phyloP scores from a whole-genome alignment of 495 filamentous ascomycete genomes.

The Penicillium nucicola region DNA sequence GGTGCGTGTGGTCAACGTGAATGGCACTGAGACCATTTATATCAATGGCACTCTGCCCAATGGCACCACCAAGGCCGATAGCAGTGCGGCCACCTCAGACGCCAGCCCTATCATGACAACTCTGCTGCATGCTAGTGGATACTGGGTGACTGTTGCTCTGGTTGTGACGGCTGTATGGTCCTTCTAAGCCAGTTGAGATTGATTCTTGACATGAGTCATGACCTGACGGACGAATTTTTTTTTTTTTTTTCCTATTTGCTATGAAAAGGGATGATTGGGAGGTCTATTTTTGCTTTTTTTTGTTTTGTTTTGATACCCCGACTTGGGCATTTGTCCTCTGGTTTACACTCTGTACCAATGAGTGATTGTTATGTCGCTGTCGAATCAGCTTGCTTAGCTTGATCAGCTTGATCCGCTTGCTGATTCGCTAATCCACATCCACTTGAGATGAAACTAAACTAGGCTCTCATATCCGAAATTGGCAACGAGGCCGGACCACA shows the following conservation, averaged over 20 bases:
- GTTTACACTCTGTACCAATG: not conserved
- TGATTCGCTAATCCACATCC: not conserved
- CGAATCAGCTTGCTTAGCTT: too few relatives aligned
- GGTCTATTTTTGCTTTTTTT: too few relatives aligned
- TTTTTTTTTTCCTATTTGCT: not conserved
- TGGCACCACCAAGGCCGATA: slow-evolving; percentile 67
- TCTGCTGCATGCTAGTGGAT: slow-evolving; percentile 51
- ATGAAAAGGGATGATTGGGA: slow-evolving; percentile 4
- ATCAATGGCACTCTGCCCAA: slow-evolving; percentile 86
- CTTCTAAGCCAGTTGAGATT: slow-evolving; percentile 18
- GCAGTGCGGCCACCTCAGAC: slow-evolving; percentile 17
- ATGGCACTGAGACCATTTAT: slow-evolving; percentile 71
- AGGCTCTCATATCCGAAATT: too few relatives aligned
- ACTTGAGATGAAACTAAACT: too few relatives aligned
- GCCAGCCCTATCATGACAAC: slow-evolving; percentile 27
- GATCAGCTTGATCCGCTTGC: too few relatives aligned
- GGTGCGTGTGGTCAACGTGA: slow-evolving; percentile 59
- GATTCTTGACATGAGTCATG: too few relatives aligned
- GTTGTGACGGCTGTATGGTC: slow-evolving; percentile 48
- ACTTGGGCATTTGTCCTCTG: not conserved
- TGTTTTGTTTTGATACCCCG: slow-evolving; percentile 8
- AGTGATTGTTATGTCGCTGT: not conserved
- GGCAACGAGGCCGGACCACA: too few relatives aligned
- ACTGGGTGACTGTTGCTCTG: slow-evolving; percentile 58
- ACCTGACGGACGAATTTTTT: too few relatives aligned